Conservation (phyloP, 495 filamentous ascomycete species). For the Glutinoglossum americanum region DNA sequence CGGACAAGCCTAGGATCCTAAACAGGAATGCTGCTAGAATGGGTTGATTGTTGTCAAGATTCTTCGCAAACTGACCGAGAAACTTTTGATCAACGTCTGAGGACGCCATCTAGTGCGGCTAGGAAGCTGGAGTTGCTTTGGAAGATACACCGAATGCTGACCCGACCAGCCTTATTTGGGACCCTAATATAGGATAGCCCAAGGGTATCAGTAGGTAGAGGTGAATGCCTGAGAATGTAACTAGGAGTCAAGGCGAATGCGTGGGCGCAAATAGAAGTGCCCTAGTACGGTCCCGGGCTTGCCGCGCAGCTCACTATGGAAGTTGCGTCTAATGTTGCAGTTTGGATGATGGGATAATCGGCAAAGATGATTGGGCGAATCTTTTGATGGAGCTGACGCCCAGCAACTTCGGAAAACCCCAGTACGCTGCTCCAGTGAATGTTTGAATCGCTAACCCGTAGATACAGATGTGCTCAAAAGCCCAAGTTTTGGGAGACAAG, state of each 20-base stretch:
- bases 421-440: neutral
- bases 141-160: neutral
- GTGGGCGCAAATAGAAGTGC: neutral
- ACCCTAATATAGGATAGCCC: neutral
- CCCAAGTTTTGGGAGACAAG: neutral
- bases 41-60: slow-evolving; percentile 46
- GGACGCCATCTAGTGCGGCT: slow-evolving; percentile 47
- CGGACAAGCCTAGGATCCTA: slow-evolving; percentile 75
- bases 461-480: neutral
- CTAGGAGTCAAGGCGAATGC: neutral
- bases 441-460: neutral
- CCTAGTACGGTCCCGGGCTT: neutral
- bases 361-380: neutral
- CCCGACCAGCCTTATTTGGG: neutral
- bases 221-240: neutral
- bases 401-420: neutral
- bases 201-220: neutral
- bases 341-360: neutral
- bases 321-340: neutral
- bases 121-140: neutral
- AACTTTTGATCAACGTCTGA: slow-evolving; percentile 95
- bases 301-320: neutral
- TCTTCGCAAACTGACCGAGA: slow-evolving; percentile 63
- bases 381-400: neutral
- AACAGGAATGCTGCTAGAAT: slow-evolving; percentile 63